Conservation (phyloP, 129 eudicot species). For the Chrysanthemum makinoi region DNA sequence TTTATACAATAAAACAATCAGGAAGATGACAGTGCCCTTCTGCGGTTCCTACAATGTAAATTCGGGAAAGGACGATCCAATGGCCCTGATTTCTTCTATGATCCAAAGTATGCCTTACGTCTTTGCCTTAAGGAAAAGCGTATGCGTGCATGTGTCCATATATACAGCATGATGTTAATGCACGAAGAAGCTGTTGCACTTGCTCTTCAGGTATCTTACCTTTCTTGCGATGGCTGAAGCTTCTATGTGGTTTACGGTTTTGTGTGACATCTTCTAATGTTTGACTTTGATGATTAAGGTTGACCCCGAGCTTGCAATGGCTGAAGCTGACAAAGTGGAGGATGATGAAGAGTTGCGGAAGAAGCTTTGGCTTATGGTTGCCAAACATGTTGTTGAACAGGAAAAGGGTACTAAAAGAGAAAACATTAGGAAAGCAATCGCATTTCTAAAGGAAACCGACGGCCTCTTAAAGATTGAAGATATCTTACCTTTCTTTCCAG, state of each 20-base stretch:
- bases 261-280: not conserved
- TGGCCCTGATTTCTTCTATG: conserved; percentile 93
- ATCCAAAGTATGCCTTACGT: conserved; percentile 91
- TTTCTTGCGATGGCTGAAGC: no score
- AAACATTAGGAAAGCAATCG: conserved; percentile 90
- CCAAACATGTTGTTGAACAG: conserved; percentile 92
- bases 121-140: conserved; percentile 89
- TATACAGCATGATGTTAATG: conserved; percentile 99
- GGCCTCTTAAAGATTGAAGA: conserved; percentile 94
- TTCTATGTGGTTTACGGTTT: not conserved
- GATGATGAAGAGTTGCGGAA: conserved; percentile 95
- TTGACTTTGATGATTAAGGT: conserved; percentile 48
- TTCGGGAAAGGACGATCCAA: conserved; percentile 73
- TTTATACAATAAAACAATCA: conserved; percentile 25
- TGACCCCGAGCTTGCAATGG: conserved; percentile 97
- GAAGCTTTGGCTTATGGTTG: conserved; percentile 98
- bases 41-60: conserved; percentile 90
- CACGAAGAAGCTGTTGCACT: conserved; percentile 99
- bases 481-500: conserved; percentile 93
- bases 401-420: conserved; percentile 97
- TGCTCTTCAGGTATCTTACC: conserved; percentile 99
- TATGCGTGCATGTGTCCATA: conserved; percentile 98
- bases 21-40: conserved; percentile 95
- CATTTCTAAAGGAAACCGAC: conserved; percentile 96
- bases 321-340: conserved; percentile 98